phyloP scores from a whole-genome alignment of 164 flowering plant species.

The Protea cynaroides region DNA sequence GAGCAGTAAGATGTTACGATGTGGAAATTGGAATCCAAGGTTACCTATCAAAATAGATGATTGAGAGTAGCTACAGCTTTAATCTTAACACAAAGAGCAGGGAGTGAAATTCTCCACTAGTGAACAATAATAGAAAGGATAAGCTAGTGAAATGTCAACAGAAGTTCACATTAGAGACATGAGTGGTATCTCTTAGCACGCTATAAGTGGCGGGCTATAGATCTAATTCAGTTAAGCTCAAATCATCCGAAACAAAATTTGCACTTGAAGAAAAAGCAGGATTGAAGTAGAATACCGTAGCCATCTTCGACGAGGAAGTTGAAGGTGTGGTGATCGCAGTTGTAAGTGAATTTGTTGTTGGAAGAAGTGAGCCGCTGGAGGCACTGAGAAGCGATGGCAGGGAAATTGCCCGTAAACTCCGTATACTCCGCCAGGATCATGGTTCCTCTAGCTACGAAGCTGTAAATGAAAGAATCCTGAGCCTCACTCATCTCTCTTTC shows the following conservation, averaged over 20 bases:
- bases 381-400: conserved; percentile 22
- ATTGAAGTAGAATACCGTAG: conserved; percentile 11
- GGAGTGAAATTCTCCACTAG: too few relatives aligned
- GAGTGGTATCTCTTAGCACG: too few relatives aligned
- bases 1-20: neutral
- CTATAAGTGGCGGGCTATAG: too few relatives aligned
- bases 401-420: conserved; percentile 25
- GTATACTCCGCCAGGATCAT: conserved; percentile 24
- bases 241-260: too few relatives aligned
- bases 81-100: neutral
- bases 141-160: too few relatives aligned
- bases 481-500: conserved; percentile 8
- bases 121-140: too few relatives aligned
- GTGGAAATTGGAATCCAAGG: neutral
- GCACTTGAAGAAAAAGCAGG: too few relatives aligned
- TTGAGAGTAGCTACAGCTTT: neutral
- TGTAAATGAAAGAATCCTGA: conserved; percentile 23
- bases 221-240: too few relatives aligned
- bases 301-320: conserved; percentile 30
- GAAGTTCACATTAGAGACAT: too few relatives aligned
- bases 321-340: conserved; percentile 23
- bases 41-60: neutral
- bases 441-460: conserved; percentile 24
- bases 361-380: conserved; percentile 21
- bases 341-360: conserved; percentile 27